Evolutionary conservation across 306 rosid genomes (phyloP), one percentile per base, ranked within the genome.

Genomic region (Corylus americana): DNA sequence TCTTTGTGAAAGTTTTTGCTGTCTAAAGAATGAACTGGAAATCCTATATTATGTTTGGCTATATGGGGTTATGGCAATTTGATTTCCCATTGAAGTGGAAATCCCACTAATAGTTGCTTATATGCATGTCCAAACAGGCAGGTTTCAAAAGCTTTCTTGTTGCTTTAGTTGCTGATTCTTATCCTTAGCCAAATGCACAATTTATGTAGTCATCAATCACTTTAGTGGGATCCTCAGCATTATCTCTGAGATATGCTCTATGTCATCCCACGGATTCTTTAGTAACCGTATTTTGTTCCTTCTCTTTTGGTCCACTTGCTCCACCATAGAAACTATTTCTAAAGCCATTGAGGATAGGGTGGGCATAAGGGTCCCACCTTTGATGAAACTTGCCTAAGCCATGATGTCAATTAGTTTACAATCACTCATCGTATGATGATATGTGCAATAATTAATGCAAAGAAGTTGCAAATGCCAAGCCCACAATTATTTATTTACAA

Each of bases 211-310:
- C 58, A 48, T 70, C 74, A 70, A 70, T 70, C 74, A 25, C 74
- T 70, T 47, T 14, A 70, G 74, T 70, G 74, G 74, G 57, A 70
- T 70, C 74, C 74, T 70, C 57, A 70, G 74, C 74, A 48, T 70
- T 70, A 70, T 70, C 58, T 70, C 42, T 48, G 42, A 70, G 74
- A 70, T 70, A 70, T 70, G 74, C 58, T 48, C 42, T 22, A 70
- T 70, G 74, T 48, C 74, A 70, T 70, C n/a, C 57, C 11, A 22
- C 12, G 58, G 74, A 48, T 70, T 22, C 37, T 70, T 13, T 48
- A 45, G 74, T 10, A 70, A 70, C 74, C 39, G 74, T 49, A 70
- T 22, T 42, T 48, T 70, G 74, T 70, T 48, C 74, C 42, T 48
- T 70, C 57, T 13, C 57, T 48, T 70, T 17, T 67, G 72, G 72